Evolutionary conservation across 1,284 basidiomycete genomes (phyloP).

Genomic region (Limonomyces culmigenus): DNA sequence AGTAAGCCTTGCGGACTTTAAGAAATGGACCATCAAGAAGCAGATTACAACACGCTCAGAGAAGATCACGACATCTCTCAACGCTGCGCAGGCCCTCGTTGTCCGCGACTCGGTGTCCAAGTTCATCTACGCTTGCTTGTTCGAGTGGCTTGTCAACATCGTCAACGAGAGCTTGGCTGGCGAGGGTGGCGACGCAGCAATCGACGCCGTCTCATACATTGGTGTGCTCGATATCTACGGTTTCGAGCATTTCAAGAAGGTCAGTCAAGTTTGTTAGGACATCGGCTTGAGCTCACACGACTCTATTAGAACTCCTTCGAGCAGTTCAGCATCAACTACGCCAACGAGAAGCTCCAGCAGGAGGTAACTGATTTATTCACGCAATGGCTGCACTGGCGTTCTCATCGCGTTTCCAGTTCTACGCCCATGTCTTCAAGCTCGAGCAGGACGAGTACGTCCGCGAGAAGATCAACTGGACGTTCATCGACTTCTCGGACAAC

Average conservation of each 20-base stretch:
- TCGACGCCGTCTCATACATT: constrained; percentile 91
- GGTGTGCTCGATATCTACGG: constrained; percentile 97
- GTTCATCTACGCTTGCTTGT: constrained; percentile 96
- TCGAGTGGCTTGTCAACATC: constrained; percentile 96
- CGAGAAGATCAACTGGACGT: constrained; percentile 98
- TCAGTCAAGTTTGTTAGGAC: constrained; percentile 9
- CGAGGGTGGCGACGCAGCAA: constrained; percentile 74
- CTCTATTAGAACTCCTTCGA: constrained; percentile 83
- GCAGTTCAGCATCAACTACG: constrained; percentile 99
- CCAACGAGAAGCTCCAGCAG: constrained; percentile 95
- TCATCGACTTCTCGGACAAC: constrained; percentile 98
- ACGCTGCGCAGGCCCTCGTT: constrained; percentile 81
- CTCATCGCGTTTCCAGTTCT: constrained; percentile 52
- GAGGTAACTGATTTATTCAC: too few relatives aligned
- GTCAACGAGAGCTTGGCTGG: constrained; percentile 94
- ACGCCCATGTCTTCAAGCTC: constrained; percentile 97
- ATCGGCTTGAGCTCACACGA: background rate
- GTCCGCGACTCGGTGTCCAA: constrained; percentile 96
- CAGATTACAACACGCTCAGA: constrained; percentile 90
- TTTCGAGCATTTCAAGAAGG: constrained; percentile 95
- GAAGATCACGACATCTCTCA: constrained; percentile 85
- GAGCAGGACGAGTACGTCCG: constrained; percentile 99
- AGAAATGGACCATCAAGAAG: constrained; percentile 98
- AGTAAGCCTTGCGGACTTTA: constrained; percentile 86
- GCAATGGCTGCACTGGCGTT: too few relatives aligned